Percentiles rank a stretch among this genome's conserved stretches.
These are phyloP conservation scores for Ramichloridium luteum DNA, from an alignment of 2,329 filamentous ascomycete species.

Conservation along the genomic window DNA sequence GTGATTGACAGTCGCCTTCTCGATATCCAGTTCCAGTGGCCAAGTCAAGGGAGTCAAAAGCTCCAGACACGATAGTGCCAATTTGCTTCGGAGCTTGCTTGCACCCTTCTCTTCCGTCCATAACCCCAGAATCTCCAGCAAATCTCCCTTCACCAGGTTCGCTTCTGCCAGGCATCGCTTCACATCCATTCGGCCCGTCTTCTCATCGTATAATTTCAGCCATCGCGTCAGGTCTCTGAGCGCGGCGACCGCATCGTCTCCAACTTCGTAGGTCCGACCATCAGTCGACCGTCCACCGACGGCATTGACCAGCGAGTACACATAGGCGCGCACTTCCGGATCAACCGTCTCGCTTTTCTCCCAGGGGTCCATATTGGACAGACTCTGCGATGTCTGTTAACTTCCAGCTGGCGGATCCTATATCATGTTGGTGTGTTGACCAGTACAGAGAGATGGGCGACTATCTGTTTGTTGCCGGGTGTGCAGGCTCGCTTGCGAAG, in stretches of 20 bases:
- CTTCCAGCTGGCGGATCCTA: too few relatives aligned
- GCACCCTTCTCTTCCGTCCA: conserved; percentile 67
- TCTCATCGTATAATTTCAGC: conserved; percentile 67
- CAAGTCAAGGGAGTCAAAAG: conserved; percentile 86
- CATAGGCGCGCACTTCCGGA: conserved; percentile 82
- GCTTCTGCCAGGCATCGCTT: conserved; percentile 84
- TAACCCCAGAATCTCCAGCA: conserved; percentile 74
- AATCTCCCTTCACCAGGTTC: conserved; percentile 79
- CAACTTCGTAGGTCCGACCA: conserved; percentile 58
- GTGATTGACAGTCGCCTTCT: conserved; percentile 82
- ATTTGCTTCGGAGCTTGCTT: conserved; percentile 63
- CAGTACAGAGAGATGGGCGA: too few relatives aligned
- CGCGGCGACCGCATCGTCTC: conserved; percentile 84
- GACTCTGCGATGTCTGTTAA: too few relatives aligned
- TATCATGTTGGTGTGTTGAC: too few relatives aligned
- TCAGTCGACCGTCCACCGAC: conserved; percentile 37
- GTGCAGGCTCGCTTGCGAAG: too few relatives aligned
- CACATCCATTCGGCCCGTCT: conserved; percentile 86
- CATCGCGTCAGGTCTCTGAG: conserved; percentile 89
- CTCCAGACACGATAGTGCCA: conserved; percentile 78
- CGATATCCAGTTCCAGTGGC: conserved; percentile 70
- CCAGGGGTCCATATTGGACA: conserved; percentile 18
- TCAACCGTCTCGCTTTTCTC: conserved; percentile 46
- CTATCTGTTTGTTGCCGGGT: too few relatives aligned
- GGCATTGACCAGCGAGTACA: conserved; percentile 86